phyloP scores from a whole-genome alignment of 352 stramenopile genomes.

The Pythium rishiriense region DNA sequence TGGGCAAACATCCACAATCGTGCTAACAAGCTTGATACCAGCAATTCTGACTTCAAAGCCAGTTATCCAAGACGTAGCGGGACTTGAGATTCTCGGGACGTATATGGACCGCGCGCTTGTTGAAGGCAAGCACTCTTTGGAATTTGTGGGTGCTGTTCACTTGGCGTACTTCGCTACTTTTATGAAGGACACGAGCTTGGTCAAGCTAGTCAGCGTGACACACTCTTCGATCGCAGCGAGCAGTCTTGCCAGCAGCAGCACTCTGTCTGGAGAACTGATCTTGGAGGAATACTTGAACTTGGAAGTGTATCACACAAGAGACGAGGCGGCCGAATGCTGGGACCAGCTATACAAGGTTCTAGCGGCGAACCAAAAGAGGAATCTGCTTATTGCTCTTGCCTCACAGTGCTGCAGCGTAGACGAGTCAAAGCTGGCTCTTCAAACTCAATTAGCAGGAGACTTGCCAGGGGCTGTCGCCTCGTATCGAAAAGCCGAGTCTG shows the following conservation, averaged over 20 bases:
- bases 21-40: conserved; percentile 34
- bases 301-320: conserved; percentile 15
- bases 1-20: conserved; percentile 33
- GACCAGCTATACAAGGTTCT: conserved; percentile 80
- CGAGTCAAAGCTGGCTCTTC: conserved; percentile 57
- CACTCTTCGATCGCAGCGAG: conserved; percentile 48
- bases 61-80: background rate
- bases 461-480: conserved; percentile 64
- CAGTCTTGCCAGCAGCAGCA: conserved; percentile 59
- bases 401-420: conserved; percentile 51
- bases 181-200: conserved; percentile 31
- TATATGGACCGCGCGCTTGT: conserved; percentile 21
- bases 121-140: conserved; percentile 17
- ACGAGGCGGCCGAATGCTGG: conserved; percentile 41
- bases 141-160: conserved; percentile 30
- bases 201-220: conserved; percentile 37
- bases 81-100: conserved; percentile 2
- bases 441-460: conserved; percentile 69
- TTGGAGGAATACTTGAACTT: conserved; percentile 66
- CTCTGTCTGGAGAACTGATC: conserved; percentile 57
- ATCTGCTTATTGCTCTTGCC: conserved; percentile 61
- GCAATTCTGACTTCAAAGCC: conserved; percentile 22
- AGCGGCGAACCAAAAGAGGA: conserved; percentile 59
- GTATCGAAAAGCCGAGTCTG: conserved; percentile 68
- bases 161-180: conserved; percentile 54